A percentile compares a stretch with the other conserved stretches of the same genome.
Evolutionary conservation across 2,329 filamentous ascomycete species (phyloP).

Genomic region (Juglanconis sp.): DNA sequence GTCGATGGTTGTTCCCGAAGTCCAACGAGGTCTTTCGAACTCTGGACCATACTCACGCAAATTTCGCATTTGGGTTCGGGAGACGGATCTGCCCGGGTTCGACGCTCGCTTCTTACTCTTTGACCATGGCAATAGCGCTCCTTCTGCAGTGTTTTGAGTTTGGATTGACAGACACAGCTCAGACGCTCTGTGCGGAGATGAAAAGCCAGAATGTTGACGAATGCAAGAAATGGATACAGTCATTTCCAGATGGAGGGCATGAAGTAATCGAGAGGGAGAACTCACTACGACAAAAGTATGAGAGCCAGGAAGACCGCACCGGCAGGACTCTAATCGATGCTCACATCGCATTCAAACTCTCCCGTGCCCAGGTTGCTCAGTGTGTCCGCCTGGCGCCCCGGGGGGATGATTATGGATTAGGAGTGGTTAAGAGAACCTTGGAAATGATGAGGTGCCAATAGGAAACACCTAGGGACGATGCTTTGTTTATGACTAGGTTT

Average conservation of each 20-base stretch:
- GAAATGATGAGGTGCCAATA: too few relatives aligned
- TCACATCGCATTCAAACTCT: conserved; percentile 10
- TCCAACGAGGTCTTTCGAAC: not conserved
- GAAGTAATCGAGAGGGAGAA: not conserved
- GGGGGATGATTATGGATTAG: not conserved
- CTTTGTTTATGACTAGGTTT: too few relatives aligned
- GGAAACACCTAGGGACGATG: too few relatives aligned
- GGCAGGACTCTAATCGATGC: conserved; percentile 14
- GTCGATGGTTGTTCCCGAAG: conserved; percentile 1
- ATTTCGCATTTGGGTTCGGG: conserved; percentile 14
- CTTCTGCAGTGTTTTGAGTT: conserved; percentile 15
- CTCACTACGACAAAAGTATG: not conserved
- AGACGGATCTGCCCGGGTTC: conserved; percentile 12
- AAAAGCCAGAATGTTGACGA: conserved; percentile 5
- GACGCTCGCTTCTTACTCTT: conserved; percentile 6
- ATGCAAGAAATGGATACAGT: not conserved
- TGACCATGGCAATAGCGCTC: conserved; percentile 11
- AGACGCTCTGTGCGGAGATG: not conserved
- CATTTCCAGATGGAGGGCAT: not conserved
- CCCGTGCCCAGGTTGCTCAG: conserved; percentile 2
- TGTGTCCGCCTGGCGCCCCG: conserved; percentile 7
- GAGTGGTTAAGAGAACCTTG: not conserved
- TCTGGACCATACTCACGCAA: conserved; percentile 11
- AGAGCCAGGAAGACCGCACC: not conserved
- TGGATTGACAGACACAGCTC: not conserved